Evolutionary conservation across 176 grass and related monocot genomes (phyloP), one percentile per base, ranked within the genome.

Genomic region (Musa troglodytarum): DNA sequence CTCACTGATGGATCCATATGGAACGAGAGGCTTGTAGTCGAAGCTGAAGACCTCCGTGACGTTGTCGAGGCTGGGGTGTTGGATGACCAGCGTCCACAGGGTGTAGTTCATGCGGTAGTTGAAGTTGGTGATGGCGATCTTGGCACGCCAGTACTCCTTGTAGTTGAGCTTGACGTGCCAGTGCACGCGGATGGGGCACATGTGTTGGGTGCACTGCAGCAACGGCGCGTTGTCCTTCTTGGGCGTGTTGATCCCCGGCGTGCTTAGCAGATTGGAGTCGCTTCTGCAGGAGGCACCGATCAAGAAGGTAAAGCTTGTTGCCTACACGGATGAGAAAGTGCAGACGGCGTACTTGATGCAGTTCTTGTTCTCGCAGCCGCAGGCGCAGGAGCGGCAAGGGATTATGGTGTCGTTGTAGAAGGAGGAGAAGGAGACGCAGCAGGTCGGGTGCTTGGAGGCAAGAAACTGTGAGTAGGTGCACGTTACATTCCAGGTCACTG

Each of bases 101-200:
- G 94, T 98, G 82, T 93, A 98, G 85, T 98, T 98, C 90, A 93
- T 86, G 16, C 86, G 67, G 86, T 87, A 93, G 81, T 93, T 93
- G 84, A 87, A 91, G 75, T 98, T 93, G 21, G 90, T 93, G 78
- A 93, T 85, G 71, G 90, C 86, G 76, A 98, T 86, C 85, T 91
- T 98, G 56, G 86, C 86, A 29, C 88, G 82, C 95, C 95, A 93
- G 84, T 98, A 93, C 63, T 93, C 88, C 86, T 91, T 93, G 88
- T 98, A 93, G 88, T 98, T 98, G 84, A 98, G 72, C 78, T 98
- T 98, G n/a, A 98, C 78, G 24, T 98, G 95, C 90, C 90, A 93
- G 81, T 98, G 90, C 71, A 93, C 90, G 0, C 88, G 66, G 74
- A 98, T 83, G 2, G 95, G 90, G 82, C 94, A 98, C 94, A 98